phyloP scores from a whole-genome alignment of 2,329 filamentous ascomycete genomes.

The Epichloe aotearoae region DNA sequence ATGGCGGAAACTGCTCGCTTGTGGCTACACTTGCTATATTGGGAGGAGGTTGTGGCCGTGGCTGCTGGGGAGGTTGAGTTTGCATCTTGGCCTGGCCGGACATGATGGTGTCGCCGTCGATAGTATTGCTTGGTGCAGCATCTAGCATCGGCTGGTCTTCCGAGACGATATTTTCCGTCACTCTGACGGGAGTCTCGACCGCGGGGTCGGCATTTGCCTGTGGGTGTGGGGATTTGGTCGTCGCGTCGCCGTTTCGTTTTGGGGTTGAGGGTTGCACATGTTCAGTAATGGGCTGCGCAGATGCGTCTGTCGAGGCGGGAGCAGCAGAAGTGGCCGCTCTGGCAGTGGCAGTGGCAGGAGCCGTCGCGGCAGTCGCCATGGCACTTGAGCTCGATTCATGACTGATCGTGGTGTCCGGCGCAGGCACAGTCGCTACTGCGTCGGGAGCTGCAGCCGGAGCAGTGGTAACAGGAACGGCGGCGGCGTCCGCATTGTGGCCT shows the following conservation, averaged over 20 bases:
- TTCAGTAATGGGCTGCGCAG: constrained; percentile 1
- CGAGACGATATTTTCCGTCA: not conserved
- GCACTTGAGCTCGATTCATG: not conserved
- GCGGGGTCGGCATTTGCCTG: not conserved
- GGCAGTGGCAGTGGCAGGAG: not conserved
- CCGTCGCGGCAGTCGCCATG: not conserved
- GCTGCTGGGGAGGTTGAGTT: constrained; percentile 2
- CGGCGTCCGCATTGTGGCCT: constrained; percentile 16
- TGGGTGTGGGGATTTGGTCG: not conserved
- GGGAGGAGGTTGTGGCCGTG: constrained; percentile 8
- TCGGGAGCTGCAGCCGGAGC: constrained; percentile 6
- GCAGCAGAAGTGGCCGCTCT: not conserved
- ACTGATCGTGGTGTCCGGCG: not conserved
- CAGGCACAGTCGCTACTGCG: constrained; percentile 1
- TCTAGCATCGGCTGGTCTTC: constrained; percentile 10
- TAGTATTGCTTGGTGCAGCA: constrained; percentile 4
- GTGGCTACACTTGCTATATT: constrained; percentile 7
- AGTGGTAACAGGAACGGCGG: constrained; percentile 4
- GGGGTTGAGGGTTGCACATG: constrained; percentile 6
- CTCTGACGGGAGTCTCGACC: not conserved
- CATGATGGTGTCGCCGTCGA: not conserved
- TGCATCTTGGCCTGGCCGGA: constrained; percentile 4
- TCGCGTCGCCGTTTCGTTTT: not conserved
- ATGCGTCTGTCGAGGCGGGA: not conserved
- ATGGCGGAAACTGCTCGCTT: constrained; percentile 16